phyloP scores from a whole-genome alignment of 345 rosid species.

The Syzygium jambos region DNA sequence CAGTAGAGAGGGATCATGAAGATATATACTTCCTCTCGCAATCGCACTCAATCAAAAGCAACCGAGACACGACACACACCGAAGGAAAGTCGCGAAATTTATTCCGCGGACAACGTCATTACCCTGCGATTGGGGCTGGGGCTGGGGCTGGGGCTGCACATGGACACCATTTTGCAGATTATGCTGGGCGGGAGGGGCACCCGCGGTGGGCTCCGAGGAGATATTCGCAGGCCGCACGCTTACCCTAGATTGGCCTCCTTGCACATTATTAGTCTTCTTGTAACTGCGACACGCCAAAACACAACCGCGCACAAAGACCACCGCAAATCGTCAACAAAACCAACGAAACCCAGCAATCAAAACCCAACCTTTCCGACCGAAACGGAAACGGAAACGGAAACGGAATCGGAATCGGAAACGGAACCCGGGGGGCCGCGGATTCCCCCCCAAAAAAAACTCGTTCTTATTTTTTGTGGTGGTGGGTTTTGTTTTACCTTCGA shows the following conservation, averaged over 20 bases:
- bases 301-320: not conserved
- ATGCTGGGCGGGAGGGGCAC: slow-evolving; percentile 18
- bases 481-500: slow-evolving; percentile 39
- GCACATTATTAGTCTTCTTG: slow-evolving; percentile 67
- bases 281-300: slow-evolving; percentile 19
- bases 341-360: not conserved
- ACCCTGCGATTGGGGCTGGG: slow-evolving; percentile 52
- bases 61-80: not conserved
- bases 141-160: too few relatives aligned
- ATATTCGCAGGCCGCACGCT: slow-evolving; percentile 28
- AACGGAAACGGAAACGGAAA: too few relatives aligned
- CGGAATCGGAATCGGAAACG: not conserved
- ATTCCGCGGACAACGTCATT: not conserved
- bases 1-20: not conserved
- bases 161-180: slow-evolving; percentile 50
- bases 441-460: not conserved
- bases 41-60: not conserved
- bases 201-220: slow-evolving; percentile 19
- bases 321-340: not conserved
- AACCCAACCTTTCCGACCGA: slow-evolving; percentile 3
- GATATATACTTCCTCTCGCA: not conserved
- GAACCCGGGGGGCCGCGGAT: not conserved
- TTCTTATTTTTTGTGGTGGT: too few relatives aligned
- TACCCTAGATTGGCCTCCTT: slow-evolving; percentile 63
- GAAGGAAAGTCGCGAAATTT: not conserved